Percentiles rank a stretch among this genome's conserved stretches.
phyloP scores from a whole-genome alignment of 2,329 filamentous ascomycete genomes.

The Dactylellina sp. region DNA sequence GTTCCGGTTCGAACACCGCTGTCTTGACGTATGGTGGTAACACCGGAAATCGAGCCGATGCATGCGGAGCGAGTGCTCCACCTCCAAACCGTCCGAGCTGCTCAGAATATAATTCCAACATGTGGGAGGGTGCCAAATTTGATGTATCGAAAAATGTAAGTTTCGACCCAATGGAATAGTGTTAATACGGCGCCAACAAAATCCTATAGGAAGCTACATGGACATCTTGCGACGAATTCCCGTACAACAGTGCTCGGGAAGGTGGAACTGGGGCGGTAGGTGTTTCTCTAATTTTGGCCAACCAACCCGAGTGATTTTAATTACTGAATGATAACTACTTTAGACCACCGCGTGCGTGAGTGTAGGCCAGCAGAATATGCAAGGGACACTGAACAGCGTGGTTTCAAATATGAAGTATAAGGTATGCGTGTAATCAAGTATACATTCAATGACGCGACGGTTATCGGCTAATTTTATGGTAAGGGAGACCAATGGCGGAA shows the following conservation, averaged over 20 bases:
- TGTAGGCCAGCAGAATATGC: constrained; percentile 24
- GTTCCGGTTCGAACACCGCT: too few relatives aligned
- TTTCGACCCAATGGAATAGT: background rate
- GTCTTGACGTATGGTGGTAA: too few relatives aligned
- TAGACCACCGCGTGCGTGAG: constrained; percentile 31
- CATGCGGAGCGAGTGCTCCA: too few relatives aligned
- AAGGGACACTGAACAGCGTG: constrained; percentile 10
- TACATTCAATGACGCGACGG: too few relatives aligned
- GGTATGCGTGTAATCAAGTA: too few relatives aligned
- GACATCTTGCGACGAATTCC: constrained; percentile 33
- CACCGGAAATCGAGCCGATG: too few relatives aligned
- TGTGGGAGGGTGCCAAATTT: constrained; percentile 17
- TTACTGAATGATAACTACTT: too few relatives aligned
- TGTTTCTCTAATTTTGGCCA: background rate
- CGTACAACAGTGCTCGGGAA: constrained; percentile 22
- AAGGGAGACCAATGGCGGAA: constrained; percentile 14
- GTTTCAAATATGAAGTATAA: constrained; percentile 28
- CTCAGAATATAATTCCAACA: constrained; percentile 4
- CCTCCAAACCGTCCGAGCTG: too few relatives aligned
- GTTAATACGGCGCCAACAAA: background rate
- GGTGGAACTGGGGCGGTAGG: constrained; percentile 26
- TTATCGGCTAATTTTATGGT: too few relatives aligned
- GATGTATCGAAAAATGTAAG: constrained; percentile 18
- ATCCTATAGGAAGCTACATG: constrained; percentile 21
- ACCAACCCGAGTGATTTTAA: too few relatives aligned